A percentile compares a stretch with the other conserved stretches of the same genome.
These are phyloP conservation scores for Exophiala bonariae DNA, from an alignment of 2,329 filamentous ascomycete species.

Conservation along the genomic window DNA sequence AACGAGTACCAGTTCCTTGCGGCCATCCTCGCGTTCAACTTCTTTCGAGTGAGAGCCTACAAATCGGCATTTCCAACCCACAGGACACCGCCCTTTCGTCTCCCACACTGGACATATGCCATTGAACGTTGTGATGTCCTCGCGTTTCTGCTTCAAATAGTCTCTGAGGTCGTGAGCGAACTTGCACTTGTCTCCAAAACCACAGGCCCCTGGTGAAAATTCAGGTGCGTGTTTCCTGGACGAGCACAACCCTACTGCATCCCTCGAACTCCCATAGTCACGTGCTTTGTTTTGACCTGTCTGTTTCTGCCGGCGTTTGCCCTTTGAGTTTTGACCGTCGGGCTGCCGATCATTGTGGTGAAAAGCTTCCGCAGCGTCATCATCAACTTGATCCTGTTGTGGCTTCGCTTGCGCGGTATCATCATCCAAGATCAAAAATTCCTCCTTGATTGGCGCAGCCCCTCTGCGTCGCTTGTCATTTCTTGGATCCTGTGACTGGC, in stretches of 20 bases:
- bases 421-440: slow-evolving; percentile 52
- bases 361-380: slow-evolving; percentile 62
- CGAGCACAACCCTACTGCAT: slow-evolving; percentile 75
- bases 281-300: slow-evolving; percentile 81
- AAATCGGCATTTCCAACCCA: slow-evolving; percentile 95
- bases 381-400: slow-evolving; percentile 44
- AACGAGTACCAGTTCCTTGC: slow-evolving; percentile 75
- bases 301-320: slow-evolving; percentile 61
- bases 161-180: slow-evolving; percentile 80
- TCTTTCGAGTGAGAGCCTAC: slow-evolving; percentile 84
- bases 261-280: slow-evolving; percentile 75
- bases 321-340: slow-evolving; percentile 37
- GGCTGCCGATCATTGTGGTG: slow-evolving; percentile 42
- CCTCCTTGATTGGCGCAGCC: slow-evolving; percentile 70
- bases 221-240: slow-evolving; percentile 71
- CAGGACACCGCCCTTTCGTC: slow-evolving; percentile 70
- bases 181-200: slow-evolving; percentile 77
- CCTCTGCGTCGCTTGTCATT: slow-evolving; percentile 50
- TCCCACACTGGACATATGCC: slow-evolving; percentile 83
- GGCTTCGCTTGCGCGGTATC: slow-evolving; percentile 27
- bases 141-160: slow-evolving; percentile 79
- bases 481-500: slow-evolving; percentile 30
- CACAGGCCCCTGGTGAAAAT: slow-evolving; percentile 75
- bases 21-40: slow-evolving; percentile 72
- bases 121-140: slow-evolving; percentile 73